Evolutionary conservation across 257 asterid species (phyloP), one percentile per base, ranked within the genome.

Genomic region (Dorcoceras hygrometricum): DNA sequence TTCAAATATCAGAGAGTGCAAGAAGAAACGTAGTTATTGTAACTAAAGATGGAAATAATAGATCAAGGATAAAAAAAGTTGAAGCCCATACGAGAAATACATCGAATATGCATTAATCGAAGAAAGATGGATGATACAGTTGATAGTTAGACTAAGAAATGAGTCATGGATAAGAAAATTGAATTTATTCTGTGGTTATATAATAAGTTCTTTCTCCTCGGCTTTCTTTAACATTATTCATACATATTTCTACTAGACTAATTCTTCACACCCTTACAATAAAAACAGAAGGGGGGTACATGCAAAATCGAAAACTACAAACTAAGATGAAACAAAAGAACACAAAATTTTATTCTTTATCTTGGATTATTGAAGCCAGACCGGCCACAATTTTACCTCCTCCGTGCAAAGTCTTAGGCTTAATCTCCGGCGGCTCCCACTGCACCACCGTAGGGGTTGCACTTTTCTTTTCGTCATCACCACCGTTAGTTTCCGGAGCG

Each of bases 301-400:
- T 3, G 7, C 51, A 39, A 39, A n/a, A 6, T 1, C 19, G 19
- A 10, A 59, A 11, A 23, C 27, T 27, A 14, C 23, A 20, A 28
- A 25, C 24, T 55, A 58, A 11, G 14, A 14, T 14, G 55, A 48
- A 62, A 32, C 65, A 39, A 8, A 59, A 65, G 72, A 23, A 51
- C 26, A 28, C 82, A 81, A 83, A 85, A 78, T 23, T 77, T 81
- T 72, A 76, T 22, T 82, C 63, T 54, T 76, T 62, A 65, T 81
- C 84, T 59, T 81, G 85, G 12, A 89, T 82, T 53, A 87, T 76
- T 34, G 90, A 89, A 65, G 98, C 80, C 65, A 89, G 86, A 72
- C 98, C 96, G 31, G 94, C 77, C 69, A 82, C 80, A 32, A 83
- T 71, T 81, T 78, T 89, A 57, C 67, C 75, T 28, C 87, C 86